Base-by-base conservation (phyloP, 1,284 basidiomycete species). In the Boletus hoseneyae region DNA sequence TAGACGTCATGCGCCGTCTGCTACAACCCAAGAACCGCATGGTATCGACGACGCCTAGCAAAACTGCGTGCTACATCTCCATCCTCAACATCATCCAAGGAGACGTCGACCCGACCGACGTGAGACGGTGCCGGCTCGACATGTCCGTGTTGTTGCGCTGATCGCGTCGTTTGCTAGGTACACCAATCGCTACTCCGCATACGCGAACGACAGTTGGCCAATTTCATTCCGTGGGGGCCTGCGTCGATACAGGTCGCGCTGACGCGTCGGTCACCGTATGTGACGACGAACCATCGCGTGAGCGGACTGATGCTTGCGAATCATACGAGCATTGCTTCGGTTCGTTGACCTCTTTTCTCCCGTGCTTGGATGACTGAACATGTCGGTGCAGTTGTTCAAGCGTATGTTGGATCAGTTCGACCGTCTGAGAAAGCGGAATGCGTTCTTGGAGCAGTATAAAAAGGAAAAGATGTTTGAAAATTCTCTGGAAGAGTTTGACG, bases 221-320 rank as follows among this genome's bases (percentile, higher is more conserved):
- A 90, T 67, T 99, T 99, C 70, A 98, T 99, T 55, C 96, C 97
- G 3, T 99, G 97, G 97, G 97, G 97, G 4, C 97, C 97, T 1
- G 96, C 96, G 2, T 95, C 92, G 39, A 97, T 98, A 61, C 97
- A 99, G 72, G 95, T 99, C 2, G 96, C 97, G 5, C 74, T 98
- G 54, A 97, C 95, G 1, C 87, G 93, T 57, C 86, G 83, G 65
- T 96, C 90, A 45, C 95, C 93, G 9, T 97, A 94, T 66, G 77
- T 97, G 50, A 80, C 85, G 15, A 86, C 90, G 42, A 91, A 87
- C 61, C 93, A 96, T 68, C 85, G 93, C 21, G 96, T 97, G 51
- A 97, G 91, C 67, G 97, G 97, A 1, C 78, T 99, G 52, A 99
- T 99, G 97, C 81, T 99, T 47, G 97, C 96, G 12, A 99, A 99